Percentiles rank a stretch among this genome's conserved stretches.
Conservation (phyloP, 1,139 yeast species). For the Diutina ranongensis region DNA sequence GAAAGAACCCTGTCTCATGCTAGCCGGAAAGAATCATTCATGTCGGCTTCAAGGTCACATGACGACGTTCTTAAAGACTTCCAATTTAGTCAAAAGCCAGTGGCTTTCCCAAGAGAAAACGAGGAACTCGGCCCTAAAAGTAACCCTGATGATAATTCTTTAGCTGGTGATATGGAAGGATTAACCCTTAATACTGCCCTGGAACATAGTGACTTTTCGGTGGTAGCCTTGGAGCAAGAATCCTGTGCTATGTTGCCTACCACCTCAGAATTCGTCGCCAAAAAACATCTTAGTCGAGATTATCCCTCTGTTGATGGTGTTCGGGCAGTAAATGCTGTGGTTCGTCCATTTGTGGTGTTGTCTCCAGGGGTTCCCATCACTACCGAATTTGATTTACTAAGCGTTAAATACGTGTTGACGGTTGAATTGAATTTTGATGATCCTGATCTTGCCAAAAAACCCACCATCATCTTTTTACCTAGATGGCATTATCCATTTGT, state of each 20-base stretch:
- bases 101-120: not conserved
- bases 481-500: constrained; percentile 49
- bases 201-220: not conserved
- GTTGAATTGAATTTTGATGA: constrained; percentile 18
- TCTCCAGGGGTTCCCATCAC: constrained; percentile 40
- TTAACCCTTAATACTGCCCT: not conserved
- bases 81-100: not conserved
- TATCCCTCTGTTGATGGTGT: constrained; percentile 47
- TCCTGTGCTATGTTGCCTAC: not conserved
- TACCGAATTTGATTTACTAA: constrained; percentile 44
- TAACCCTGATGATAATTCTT: not conserved
- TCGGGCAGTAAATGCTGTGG: constrained; percentile 57
- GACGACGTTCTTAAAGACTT: not conserved
- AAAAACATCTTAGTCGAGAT: constrained; percentile 2
- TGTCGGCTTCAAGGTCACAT: too few relatives aligned
- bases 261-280: not conserved
- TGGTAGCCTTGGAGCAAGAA: not conserved
- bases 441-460: constrained; percentile 14
- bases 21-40: not conserved
- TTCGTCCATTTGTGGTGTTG: constrained; percentile 62
- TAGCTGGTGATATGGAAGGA: not conserved
- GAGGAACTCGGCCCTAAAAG: not conserved
- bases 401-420: constrained; percentile 35
- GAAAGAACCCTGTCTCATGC: not conserved
- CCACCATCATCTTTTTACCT: constrained; percentile 61